These are phyloP conservation scores for Diaporthe humulicola DNA, from an alignment of 2,329 filamentous ascomycete genomes.

Conservation along the genomic window DNA sequence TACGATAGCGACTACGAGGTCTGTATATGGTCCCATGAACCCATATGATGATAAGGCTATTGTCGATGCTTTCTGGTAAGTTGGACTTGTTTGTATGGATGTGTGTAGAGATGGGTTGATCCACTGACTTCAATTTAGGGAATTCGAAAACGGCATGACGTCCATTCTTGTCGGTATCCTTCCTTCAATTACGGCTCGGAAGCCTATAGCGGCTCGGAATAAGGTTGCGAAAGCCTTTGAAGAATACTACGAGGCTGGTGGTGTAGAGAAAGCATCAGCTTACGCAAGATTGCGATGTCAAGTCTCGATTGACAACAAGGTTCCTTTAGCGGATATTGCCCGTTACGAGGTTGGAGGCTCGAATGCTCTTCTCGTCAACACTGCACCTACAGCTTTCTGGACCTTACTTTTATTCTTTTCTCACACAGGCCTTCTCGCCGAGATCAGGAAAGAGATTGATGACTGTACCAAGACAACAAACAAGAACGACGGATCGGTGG, in stretches of 20 bases:
- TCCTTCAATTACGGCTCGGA: conserved; percentile 48
- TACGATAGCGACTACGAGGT: conserved; percentile 52
- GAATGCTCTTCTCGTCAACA: conserved; percentile 57
- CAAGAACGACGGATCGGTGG: background rate
- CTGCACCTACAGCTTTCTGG: conserved; percentile 56
- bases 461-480: conserved; percentile 15
- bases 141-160: conserved; percentile 44
- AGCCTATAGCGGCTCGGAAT: conserved; percentile 49
- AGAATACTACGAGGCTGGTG: conserved; percentile 54
- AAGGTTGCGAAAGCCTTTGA: conserved; percentile 52
- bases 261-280: conserved; percentile 53
- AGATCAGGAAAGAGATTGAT: conserved; percentile 25
- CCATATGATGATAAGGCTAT: conserved; percentile 53
- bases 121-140: conserved; percentile 4
- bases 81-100: too few relatives aligned
- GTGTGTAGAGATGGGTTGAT: too few relatives aligned
- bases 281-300: conserved; percentile 54
- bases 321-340: conserved; percentile 53
- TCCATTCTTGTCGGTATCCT: conserved; percentile 45
- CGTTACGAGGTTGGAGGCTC: conserved; percentile 56
- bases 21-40: conserved; percentile 57
- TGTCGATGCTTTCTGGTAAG: conserved; percentile 53
- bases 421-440: conserved; percentile 2
- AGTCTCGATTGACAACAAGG: conserved; percentile 46
- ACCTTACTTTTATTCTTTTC: conserved; percentile 52